Evolutionary conservation across 2,329 filamentous ascomycete species (phyloP).

Genomic region (Periconia sp.): DNA sequence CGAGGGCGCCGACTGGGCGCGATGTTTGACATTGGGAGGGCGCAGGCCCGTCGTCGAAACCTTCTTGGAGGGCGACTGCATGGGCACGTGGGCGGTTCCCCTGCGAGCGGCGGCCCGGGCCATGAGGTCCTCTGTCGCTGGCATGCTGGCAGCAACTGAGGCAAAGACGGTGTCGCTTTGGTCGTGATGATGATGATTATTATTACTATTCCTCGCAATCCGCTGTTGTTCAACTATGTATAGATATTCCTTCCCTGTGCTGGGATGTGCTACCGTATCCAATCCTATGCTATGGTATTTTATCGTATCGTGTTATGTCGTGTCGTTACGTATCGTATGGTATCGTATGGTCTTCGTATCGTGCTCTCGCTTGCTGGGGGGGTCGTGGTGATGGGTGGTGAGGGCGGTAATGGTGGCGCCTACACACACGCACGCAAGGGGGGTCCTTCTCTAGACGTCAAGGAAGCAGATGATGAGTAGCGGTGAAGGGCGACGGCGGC

Average conservation of each 20-base stretch:
- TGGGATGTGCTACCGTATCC: no score
- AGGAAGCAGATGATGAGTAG: no score
- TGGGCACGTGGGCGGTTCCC: constrained; percentile 14
- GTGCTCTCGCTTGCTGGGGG: no score
- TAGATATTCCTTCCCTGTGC: no score
- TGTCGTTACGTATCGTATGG: background rate
- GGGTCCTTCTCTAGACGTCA: constrained; percentile 13
- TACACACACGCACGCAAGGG: no score
- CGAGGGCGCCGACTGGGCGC: constrained; percentile 42
- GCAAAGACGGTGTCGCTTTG: background rate
- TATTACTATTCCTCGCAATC: background rate
- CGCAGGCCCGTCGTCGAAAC: constrained; percentile 17
- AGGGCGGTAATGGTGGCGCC: background rate
- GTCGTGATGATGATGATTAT: background rate
- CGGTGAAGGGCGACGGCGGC: no score
- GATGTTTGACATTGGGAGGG: constrained; percentile 34
- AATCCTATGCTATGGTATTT: no score
- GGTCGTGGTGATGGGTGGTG: no score
- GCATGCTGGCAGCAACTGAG: constrained; percentile 15
- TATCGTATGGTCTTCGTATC: background rate
- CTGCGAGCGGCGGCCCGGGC: constrained; percentile 2
- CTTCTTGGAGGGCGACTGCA: constrained; percentile 5
- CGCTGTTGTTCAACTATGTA: no score
- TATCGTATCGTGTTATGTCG: background rate
- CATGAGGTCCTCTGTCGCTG: constrained; percentile 11